These are phyloP conservation scores for Vitis riparia DNA, from an alignment of 164 flowering plant species.

Conservation along the genomic window DNA sequence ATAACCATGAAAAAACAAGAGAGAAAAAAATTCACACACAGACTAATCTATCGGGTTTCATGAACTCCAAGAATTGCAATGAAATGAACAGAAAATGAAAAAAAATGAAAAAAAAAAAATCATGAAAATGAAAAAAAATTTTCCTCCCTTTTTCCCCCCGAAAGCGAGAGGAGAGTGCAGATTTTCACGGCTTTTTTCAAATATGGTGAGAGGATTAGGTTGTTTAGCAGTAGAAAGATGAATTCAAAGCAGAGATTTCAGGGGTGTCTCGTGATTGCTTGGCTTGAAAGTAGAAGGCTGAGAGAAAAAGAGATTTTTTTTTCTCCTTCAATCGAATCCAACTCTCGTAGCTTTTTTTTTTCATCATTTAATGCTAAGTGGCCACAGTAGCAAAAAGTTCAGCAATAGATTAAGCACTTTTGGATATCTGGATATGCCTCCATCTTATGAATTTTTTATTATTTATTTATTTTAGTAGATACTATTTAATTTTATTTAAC, in stretches of 20 bases:
- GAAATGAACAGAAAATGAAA: conserved; percentile 1
- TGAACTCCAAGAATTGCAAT: conserved; percentile 4
- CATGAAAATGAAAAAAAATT: conserved; percentile 10
- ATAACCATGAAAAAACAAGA: neutral
- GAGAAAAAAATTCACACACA: neutral
- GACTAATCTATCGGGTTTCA: conserved; percentile 4
- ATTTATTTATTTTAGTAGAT: no score
- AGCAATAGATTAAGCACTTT: neutral
- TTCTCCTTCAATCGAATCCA: conserved; percentile 8
- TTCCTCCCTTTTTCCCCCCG: neutral
- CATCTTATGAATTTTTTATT: no score
- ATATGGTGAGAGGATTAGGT: conserved; percentile 12
- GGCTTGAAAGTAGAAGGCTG: conserved; percentile 35
- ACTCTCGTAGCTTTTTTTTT: conserved; percentile 13
- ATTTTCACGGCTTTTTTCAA: conserved; percentile 21
- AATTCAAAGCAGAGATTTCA: conserved; percentile 47
- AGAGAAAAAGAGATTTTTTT: conserved; percentile 9
- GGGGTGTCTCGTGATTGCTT: conserved; percentile 66
- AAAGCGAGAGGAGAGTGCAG: conserved; percentile 4
- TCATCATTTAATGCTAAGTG: conserved; percentile 22
- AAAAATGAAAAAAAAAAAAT: neutral
- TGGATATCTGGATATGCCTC: no score
- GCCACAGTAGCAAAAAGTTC: conserved; percentile 17
- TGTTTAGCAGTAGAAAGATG: conserved; percentile 30
- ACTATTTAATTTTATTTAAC: no score